phyloP scores from a whole-genome alignment of 495 filamentous ascomycete genomes.

The Platismatia glauca region DNA sequence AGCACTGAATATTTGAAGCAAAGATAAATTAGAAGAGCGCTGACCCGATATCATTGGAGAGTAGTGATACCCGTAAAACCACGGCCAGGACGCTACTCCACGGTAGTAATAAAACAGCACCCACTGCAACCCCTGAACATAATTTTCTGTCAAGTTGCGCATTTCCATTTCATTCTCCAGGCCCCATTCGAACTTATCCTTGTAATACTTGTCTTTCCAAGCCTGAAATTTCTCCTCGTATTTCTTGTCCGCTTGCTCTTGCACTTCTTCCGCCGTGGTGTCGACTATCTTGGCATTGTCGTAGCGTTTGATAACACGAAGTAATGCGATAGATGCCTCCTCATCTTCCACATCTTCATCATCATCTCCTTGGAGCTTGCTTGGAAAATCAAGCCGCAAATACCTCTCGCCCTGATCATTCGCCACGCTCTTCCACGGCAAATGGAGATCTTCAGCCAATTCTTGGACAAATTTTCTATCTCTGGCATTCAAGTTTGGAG shows the following conservation, averaged over 20 bases:
- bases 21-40: background rate
- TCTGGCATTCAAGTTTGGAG: constrained; percentile 63
- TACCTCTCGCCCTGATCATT: constrained; percentile 73
- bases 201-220: constrained; percentile 93
- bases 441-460: constrained; percentile 67
- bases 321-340: constrained; percentile 72
- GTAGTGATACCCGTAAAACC: constrained; percentile 97
- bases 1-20: background rate
- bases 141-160: constrained; percentile 81
- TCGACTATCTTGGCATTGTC: constrained; percentile 83
- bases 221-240: constrained; percentile 79
- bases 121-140: constrained; percentile 97
- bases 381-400: constrained; percentile 62
- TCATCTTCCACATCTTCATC: constrained; percentile 65
- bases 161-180: constrained; percentile 74
- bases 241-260: constrained; percentile 64
- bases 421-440: constrained; percentile 73
- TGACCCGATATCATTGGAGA: constrained; percentile 88
- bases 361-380: constrained; percentile 45
- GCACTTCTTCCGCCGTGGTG: constrained; percentile 64
- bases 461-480: constrained; percentile 91
- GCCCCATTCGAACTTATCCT: constrained; percentile 83
- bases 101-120: constrained; percentile 97
- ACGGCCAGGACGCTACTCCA: constrained; percentile 95
- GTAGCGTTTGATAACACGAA: constrained; percentile 78